Conservation (phyloP, 306 rosid genomes). For the Rubus idaeus region DNA sequence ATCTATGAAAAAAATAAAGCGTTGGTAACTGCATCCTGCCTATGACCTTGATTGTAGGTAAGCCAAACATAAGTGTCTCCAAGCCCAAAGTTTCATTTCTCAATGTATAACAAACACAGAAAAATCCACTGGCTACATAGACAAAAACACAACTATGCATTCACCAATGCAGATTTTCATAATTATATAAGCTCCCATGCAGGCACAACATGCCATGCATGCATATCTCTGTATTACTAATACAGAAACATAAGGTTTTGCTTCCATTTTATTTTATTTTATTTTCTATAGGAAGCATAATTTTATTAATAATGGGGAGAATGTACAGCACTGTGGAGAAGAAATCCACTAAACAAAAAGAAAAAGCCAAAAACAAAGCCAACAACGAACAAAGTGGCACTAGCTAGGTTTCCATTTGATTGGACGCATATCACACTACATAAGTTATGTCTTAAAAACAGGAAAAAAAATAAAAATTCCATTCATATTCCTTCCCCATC, state of each 20-base stretch:
- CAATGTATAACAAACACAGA: neutral
- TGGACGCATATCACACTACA: neutral
- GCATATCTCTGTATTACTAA: neutral
- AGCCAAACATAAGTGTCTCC: constrained; percentile 1
- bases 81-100: neutral
- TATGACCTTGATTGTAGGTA: neutral
- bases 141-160: neutral
- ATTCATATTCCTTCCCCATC: neutral
- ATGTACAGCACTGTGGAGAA: too few species aligned
- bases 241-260: neutral
- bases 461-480: too few species aligned
- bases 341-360: too few species aligned
- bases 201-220: neutral
- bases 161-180: too few species aligned
- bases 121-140: neutral
- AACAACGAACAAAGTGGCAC: neutral
- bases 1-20: constrained; percentile 50
- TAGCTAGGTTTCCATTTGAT: neutral
- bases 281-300: too few species aligned
- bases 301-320: too few species aligned
- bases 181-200: neutral
- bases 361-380: neutral
- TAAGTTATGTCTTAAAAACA: neutral
- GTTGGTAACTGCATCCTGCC: neutral
- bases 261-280: too few species aligned